A percentile compares a stretch with the other conserved stretches of the same genome.
Conservation (phyloP, 1,284 basidiomycete genomes). For the Cutaneotrichosporon cutaneum region DNA sequence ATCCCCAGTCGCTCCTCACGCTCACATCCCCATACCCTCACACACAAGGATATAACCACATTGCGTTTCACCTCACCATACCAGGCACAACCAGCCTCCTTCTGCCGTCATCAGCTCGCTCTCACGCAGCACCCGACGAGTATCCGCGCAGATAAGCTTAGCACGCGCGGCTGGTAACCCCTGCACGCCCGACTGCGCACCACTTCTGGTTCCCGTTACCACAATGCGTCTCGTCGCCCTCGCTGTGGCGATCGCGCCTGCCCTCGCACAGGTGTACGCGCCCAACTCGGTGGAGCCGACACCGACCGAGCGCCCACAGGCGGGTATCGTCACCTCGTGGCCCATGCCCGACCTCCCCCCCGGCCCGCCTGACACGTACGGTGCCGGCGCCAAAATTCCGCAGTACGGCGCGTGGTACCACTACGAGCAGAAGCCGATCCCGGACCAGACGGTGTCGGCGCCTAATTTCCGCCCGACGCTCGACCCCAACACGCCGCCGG, state of each 20-base stretch:
- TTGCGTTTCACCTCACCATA: no score
- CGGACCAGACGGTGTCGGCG: neutral
- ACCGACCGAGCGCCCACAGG: neutral
- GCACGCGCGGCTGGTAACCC: neutral
- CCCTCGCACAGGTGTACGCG: neutral
- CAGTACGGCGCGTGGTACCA: constrained; percentile 9
- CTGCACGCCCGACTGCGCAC: neutral
- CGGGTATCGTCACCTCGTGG: neutral
- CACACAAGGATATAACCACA: no score
- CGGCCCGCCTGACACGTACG: neutral
- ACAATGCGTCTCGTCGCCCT: neutral
- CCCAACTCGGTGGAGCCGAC: neutral
- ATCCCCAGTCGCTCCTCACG: no score
- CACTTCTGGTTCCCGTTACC: neutral
- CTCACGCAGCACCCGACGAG: neutral
- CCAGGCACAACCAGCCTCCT: neutral
- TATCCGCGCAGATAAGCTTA: no score
- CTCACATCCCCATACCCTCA: no score
- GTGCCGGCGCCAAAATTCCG: neutral
- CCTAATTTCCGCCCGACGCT: neutral
- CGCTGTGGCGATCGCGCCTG: neutral
- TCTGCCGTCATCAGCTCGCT: neutral
- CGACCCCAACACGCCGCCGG: neutral
- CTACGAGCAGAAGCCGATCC: constrained; percentile 9
- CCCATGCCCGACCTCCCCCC: neutral